Evolutionary conservation across 164 flowering plant species (phyloP).

Genomic region (Magnolia kwangsiensis): DNA sequence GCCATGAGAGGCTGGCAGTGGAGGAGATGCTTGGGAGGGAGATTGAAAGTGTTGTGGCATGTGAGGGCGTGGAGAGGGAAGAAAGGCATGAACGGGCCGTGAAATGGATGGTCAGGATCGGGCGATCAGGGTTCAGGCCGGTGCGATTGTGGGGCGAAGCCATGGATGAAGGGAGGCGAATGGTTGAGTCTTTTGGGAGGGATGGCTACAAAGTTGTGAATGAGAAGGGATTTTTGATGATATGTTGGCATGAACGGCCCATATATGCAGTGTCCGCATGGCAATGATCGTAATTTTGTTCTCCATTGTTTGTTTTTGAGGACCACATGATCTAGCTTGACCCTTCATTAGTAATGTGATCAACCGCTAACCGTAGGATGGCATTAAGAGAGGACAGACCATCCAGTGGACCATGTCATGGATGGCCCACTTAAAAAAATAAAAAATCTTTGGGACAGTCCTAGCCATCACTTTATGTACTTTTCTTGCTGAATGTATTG

Average conservation of each 20-base stretch:
- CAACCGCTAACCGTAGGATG: too few species aligned
- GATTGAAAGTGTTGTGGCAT: conserved; percentile 36
- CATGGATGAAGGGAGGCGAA: conserved; percentile 16
- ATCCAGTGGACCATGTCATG: too few species aligned
- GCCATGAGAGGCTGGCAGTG: conserved; percentile 19
- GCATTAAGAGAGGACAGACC: too few species aligned
- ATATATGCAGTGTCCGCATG: conserved; percentile 41
- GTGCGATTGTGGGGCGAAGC: conserved; percentile 25
- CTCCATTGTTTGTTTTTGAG: too few species aligned
- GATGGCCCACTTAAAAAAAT: too few species aligned
- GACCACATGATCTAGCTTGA: too few species aligned
- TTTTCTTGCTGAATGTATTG: too few species aligned
- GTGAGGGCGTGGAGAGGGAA: conserved; percentile 40
- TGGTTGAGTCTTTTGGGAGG: conserved; percentile 17
- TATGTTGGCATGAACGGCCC: conserved; percentile 49
- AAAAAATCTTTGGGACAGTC: too few species aligned
- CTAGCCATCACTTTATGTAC: too few species aligned
- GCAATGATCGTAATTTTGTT: conserved; percentile 15
- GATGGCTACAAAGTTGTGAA: conserved; percentile 27
- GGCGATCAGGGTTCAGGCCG: conserved; percentile 31
- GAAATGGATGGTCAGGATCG: conserved; percentile 30
- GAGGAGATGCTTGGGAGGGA: conserved; percentile 43
- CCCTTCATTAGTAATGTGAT: too few species aligned
- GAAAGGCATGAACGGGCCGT: conserved; percentile 33
- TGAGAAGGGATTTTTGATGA: conserved; percentile 26